Evolutionary conservation across 116 monocot species (phyloP), one percentile per base, ranked within the genome.

Genomic region (Trichopus zeylanicus): DNA sequence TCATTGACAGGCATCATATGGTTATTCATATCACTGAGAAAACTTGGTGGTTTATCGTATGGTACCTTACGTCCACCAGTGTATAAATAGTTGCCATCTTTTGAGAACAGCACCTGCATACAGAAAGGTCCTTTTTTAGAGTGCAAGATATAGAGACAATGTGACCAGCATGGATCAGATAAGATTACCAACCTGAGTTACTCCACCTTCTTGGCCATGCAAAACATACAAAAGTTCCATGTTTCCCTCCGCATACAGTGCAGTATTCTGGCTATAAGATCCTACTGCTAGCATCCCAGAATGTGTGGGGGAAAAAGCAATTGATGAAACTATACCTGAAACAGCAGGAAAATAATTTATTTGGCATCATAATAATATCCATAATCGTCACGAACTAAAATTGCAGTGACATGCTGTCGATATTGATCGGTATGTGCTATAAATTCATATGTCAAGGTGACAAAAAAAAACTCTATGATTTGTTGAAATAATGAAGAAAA

Each of bases 161-260:
- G 30, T 18, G 32, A 4, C 32, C 4, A 2, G 34, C 3, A 4
- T 23, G 23, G 0, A 22, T 49, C 21, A 6, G 32, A 12, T 33
- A 37, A 21, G 29, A 23, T 18, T 42, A 57, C 64, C 5, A 23
- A 89, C 93, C 89, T 97, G 97, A 29, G 95, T 97, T 56, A 97
- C 91, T 31, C 97, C 97, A 57, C 97, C 97, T 69, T 49, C 37
- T 74, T 97, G 97, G 30, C 97, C 97, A 77, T 97, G 91, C 55
- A 97, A 76, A 64, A 97, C 73, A 79, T 87, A 97, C 60, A 97
- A 73, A 67, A 81, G 79, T 66, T 97, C 97, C 97, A 90, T 97
- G 57, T 79, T 84, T 48, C 56, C 72, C 66, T 97, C 97, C 13
- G 62, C 71, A 81, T 81, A 97, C 33, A 97, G 55, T 64, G 84